Evolutionary conservation across 352 stramenopile species (phyloP).

Genomic region (Sclerospora graminicola): DNA sequence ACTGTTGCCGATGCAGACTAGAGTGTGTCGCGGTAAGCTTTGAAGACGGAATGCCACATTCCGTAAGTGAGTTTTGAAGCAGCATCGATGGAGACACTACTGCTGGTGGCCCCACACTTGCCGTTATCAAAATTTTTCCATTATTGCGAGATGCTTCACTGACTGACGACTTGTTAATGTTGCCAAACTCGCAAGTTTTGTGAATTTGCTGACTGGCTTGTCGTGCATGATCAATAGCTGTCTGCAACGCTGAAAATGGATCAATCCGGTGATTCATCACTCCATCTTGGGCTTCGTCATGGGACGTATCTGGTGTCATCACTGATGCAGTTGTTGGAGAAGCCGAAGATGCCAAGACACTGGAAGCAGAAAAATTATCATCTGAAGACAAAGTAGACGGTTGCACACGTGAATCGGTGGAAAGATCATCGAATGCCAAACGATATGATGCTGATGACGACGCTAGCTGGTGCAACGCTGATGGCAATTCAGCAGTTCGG

Average conservation of each 20-base stretch:
- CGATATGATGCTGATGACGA: constrained; percentile 40
- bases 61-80: constrained; percentile 10
- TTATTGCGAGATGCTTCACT: neutral
- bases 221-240: constrained; percentile 32
- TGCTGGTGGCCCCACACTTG: constrained; percentile 22
- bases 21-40: constrained; percentile 3
- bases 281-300: constrained; percentile 1
- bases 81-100: constrained; percentile 11
- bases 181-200: constrained; percentile 6
- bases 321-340: constrained; percentile 1
- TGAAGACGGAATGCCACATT: constrained; percentile 10
- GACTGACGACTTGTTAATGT: constrained; percentile 7
- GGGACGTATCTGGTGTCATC: constrained; percentile 3
- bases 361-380: neutral
- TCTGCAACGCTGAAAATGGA: constrained; percentile 49
- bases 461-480: constrained; percentile 46
- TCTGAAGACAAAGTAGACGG: constrained; percentile 4
- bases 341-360: neutral
- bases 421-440: constrained; percentile 18
- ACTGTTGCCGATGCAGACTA: constrained; percentile 8
- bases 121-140: neutral
- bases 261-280: constrained; percentile 39
- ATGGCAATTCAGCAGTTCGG: constrained; percentile 2
- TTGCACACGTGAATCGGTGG: constrained; percentile 5
- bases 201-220: constrained; percentile 1